These are phyloP conservation scores for Dictyostelium purpureum DNA, from an alignment of 78 protist species.

Conservation along the genomic window DNA sequence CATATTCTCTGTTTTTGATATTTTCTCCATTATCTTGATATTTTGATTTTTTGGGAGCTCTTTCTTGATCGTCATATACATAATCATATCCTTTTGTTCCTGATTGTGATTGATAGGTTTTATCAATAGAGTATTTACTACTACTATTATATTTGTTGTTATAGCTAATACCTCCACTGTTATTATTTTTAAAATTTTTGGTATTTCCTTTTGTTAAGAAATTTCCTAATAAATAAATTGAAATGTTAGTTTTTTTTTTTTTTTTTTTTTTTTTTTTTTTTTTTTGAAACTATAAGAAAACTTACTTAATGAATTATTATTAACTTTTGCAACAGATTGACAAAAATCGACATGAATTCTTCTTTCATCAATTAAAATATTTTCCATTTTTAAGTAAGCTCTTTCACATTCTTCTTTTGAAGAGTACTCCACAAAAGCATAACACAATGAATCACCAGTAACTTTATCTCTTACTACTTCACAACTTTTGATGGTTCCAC, in stretches of 20 bases:
- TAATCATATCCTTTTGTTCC: conserved; percentile 66
- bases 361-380: conserved; percentile 97
- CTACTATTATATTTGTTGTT: too few relatives aligned
- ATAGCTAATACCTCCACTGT: neutral
- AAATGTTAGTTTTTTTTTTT: neutral
- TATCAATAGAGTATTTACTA: neutral
- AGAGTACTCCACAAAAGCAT: conserved; percentile 98
- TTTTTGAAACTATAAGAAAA: neutral
- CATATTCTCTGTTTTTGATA: neutral
- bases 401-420: conserved; percentile 65
- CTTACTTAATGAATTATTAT: neutral
- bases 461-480: conserved; percentile 92
- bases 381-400: conserved; percentile 98
- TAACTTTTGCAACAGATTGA: conserved; percentile 90
- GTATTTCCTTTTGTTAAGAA: neutral
- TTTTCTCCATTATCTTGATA: conserved; percentile 6
- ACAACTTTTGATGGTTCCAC: conserved; percentile 89
- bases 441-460: conserved; percentile 91
- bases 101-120: conserved; percentile 9
- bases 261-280: neutral
- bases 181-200: too few relatives aligned
- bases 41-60: conserved; percentile 15
- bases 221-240: neutral
- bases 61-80: conserved; percentile 2
- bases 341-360: conserved; percentile 98